Percentiles rank a stretch among this genome's conserved stretches.
Conservation (phyloP, 176 grass and related monocot species). For the Triticum dicoccoides region DNA sequence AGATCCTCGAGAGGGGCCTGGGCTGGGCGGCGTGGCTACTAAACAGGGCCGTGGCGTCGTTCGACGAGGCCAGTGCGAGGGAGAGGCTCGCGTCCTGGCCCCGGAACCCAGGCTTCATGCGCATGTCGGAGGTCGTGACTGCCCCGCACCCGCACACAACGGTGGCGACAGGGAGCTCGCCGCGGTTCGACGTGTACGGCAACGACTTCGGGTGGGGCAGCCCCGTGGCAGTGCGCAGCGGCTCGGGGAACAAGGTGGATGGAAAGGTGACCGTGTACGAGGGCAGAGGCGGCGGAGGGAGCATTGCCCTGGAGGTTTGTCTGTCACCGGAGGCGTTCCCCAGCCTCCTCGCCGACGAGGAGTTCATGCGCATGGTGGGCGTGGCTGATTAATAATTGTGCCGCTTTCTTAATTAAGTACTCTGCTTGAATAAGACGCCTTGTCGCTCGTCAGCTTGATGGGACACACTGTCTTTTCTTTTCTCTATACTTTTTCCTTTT, state of each 20-base stretch:
- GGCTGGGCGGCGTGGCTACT: conserved; percentile 5
- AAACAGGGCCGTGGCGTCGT: neutral
- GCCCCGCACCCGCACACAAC: neutral
- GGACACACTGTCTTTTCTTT: too few species aligned
- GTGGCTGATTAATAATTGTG: too few species aligned
- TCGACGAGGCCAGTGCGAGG: neutral
- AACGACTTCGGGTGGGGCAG: conserved; percentile 11
- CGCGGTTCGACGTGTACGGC: conserved; percentile 10
- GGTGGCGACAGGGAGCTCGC: neutral
- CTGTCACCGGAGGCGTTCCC: neutral
- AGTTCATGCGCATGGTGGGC: conserved; percentile 8
- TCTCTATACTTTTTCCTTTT: too few species aligned
- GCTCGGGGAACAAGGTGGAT: neutral
- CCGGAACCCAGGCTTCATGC: neutral
- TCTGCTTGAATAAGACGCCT: too few species aligned
- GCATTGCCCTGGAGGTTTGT: neutral
- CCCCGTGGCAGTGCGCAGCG: neutral
- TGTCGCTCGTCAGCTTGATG: too few species aligned
- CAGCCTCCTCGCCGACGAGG: neutral
- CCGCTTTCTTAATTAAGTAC: too few species aligned
- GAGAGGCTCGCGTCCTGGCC: neutral
- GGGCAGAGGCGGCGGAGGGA: neutral
- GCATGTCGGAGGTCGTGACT: too few species aligned
- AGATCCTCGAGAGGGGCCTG: neutral
- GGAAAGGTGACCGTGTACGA: neutral